Evolutionary conservation across 768 basidiomycete genomes (phyloP).

Genomic region (Phaeotremella skinneri): DNA sequence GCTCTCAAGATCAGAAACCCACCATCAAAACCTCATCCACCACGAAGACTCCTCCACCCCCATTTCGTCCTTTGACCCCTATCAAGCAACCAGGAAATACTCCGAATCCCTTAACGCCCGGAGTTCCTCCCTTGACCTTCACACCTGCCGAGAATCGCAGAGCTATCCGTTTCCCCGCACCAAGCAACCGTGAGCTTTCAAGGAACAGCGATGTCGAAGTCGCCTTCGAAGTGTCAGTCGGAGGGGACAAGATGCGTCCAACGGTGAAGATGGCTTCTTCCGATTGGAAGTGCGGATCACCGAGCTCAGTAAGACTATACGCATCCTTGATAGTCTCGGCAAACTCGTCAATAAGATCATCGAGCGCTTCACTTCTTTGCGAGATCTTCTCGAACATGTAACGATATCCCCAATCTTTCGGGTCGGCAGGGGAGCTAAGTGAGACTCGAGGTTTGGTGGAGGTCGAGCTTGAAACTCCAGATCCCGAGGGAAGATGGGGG

Average conservation of each 20-base stretch:
- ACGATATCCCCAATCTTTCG: constrained; percentile 54
- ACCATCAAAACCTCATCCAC: constrained; percentile 80
- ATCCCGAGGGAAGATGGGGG: constrained; percentile 41
- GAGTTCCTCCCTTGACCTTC: constrained; percentile 64
- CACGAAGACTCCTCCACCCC: constrained; percentile 80
- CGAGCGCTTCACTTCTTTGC: constrained; percentile 77
- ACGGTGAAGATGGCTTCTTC: constrained; percentile 69
- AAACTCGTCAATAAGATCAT: constrained; percentile 82
- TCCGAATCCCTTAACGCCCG: constrained; percentile 65
- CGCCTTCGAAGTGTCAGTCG: constrained; percentile 61
- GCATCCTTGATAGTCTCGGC: constrained; percentile 68
- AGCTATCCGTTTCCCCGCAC: constrained; percentile 61
- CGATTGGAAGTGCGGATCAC: constrained; percentile 66
- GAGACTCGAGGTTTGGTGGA: constrained; percentile 42
- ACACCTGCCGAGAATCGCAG: constrained; percentile 63
- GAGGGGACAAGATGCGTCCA: constrained; percentile 58
- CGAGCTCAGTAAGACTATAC: constrained; percentile 70
- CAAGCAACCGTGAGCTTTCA: constrained; percentile 78
- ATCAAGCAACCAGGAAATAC: constrained; percentile 87
- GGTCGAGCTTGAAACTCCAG: constrained; percentile 23
- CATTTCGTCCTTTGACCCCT: constrained; percentile 82
- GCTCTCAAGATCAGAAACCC: constrained; percentile 46
- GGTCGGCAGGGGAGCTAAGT: constrained; percentile 40
- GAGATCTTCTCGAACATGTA: constrained; percentile 94
- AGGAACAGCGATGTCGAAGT: constrained; percentile 71